These are phyloP conservation scores for Vickermania ingenoplastis DNA, from an alignment of 208 protist species.

Conservation along the genomic window DNA sequence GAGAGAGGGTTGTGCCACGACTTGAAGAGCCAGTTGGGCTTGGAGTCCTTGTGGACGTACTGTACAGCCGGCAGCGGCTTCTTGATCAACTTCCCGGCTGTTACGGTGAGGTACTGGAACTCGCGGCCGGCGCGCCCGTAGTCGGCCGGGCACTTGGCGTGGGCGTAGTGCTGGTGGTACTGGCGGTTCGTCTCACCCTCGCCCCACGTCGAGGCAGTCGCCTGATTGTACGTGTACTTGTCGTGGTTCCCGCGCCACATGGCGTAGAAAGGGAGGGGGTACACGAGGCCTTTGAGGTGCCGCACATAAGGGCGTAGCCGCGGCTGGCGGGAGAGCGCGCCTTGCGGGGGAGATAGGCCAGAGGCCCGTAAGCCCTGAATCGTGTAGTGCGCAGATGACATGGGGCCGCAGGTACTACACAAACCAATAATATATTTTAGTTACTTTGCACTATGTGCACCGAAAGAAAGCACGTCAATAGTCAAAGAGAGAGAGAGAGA, in stretches of 20 bases:
- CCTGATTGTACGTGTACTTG: conserved; percentile 80
- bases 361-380: conserved; percentile 46
- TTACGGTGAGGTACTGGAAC: conserved; percentile 68
- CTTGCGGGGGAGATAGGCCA: conserved; percentile 53
- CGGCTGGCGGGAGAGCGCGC: conserved; percentile 69
- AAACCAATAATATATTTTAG: background rate
- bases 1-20: conserved; percentile 83
- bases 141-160: conserved; percentile 86
- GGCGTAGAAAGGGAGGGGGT: conserved; percentile 82
- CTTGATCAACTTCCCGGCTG: conserved; percentile 52
- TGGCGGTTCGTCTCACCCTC: conserved; percentile 65
- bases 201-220: conserved; percentile 65
- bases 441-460: background rate
- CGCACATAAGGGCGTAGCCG: conserved; percentile 66
- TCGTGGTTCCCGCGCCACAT: conserved; percentile 89
- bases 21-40: conserved; percentile 86
- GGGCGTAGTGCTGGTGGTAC: conserved; percentile 86
- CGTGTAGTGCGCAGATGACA: conserved; percentile 56
- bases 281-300: conserved; percentile 52
- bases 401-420: conserved; percentile 13
- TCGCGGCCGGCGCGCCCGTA: conserved; percentile 82
- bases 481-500: background rate
- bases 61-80: conserved; percentile 80
- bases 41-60: conserved; percentile 57
- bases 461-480: background rate